These are phyloP conservation scores for Tripterygium wilfordii DNA, from an alignment of 177 flowering plant genomes.

Conservation along the genomic window DNA sequence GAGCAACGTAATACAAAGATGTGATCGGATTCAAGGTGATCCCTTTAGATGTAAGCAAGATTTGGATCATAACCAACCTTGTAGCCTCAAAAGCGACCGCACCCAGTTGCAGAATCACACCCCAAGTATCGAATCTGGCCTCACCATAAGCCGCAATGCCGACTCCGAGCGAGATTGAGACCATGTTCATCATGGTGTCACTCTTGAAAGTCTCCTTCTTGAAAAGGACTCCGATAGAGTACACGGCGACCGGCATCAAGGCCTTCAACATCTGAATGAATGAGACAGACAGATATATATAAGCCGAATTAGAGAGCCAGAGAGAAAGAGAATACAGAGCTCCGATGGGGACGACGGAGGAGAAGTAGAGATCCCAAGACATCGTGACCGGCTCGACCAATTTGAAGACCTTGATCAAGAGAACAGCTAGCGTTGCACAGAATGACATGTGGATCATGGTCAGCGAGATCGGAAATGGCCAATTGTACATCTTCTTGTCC, in stretches of 20 bases:
- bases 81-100: slow-evolving; percentile 82
- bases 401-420: slow-evolving; percentile 48
- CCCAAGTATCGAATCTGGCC: slow-evolving; percentile 68
- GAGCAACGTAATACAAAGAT: slow-evolving; percentile 64
- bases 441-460: slow-evolving; percentile 82
- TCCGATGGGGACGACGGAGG: slow-evolving; percentile 71
- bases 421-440: slow-evolving; percentile 53
- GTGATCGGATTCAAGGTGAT: slow-evolving; percentile 62
- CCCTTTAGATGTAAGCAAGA: slow-evolving; percentile 61
- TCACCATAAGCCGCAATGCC: slow-evolving; percentile 85
- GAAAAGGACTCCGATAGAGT: slow-evolving; percentile 54
- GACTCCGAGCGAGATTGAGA: slow-evolving; percentile 74
- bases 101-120: slow-evolving; percentile 56
- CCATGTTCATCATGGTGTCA: slow-evolving; percentile 60
- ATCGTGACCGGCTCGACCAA: slow-evolving; percentile 61
- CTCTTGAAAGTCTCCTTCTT: slow-evolving; percentile 46
- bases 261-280: slow-evolving; percentile 88
- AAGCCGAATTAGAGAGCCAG: slow-evolving; percentile 79
- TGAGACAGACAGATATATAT: slow-evolving; percentile 76
- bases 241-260: slow-evolving; percentile 81
- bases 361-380: slow-evolving; percentile 43
- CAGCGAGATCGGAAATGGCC: slow-evolving; percentile 73
- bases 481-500: slow-evolving; percentile 70
- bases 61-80: slow-evolving; percentile 68
- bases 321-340: slow-evolving; percentile 55